Evolutionary conservation across 2,329 filamentous ascomycete genomes (phyloP).

Genomic region (Triangularia verruculosa): DNA sequence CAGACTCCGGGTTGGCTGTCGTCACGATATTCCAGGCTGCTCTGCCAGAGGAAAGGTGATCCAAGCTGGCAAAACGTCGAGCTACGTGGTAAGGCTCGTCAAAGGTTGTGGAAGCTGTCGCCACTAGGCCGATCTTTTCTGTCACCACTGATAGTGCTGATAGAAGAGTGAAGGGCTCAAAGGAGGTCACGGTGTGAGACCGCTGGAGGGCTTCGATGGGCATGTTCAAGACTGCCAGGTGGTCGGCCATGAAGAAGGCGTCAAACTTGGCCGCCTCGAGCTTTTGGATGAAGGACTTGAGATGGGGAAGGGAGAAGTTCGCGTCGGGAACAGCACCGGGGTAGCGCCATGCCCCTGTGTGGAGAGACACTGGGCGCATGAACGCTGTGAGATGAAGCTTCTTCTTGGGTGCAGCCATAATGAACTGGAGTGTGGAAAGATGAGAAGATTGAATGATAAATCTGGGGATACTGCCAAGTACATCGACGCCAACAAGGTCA

Average conservation of each 20-base stretch:
- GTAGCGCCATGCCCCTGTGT: constrained; percentile 57
- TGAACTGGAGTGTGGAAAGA: not conserved
- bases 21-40: constrained; percentile 56
- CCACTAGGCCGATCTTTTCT: constrained; percentile 49
- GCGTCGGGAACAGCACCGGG: constrained; percentile 53
- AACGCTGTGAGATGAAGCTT: constrained; percentile 54
- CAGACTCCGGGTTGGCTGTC: constrained; percentile 49
- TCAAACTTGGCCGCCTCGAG: constrained; percentile 54
- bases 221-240: constrained; percentile 55
- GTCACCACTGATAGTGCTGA: constrained; percentile 49
- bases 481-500: not conserved
- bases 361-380: constrained; percentile 55
- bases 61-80: constrained; percentile 51
- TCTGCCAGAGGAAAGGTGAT: constrained; percentile 49
- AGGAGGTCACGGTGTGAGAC: constrained; percentile 57
- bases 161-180: constrained; percentile 53
- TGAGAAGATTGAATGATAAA: too few species aligned
- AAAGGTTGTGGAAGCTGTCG: constrained; percentile 54
- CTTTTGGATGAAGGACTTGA: constrained; percentile 52
- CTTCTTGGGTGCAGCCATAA: constrained; percentile 31
- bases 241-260: constrained; percentile 56
- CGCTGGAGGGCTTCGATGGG: constrained; percentile 54
- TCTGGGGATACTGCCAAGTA: too few species aligned
- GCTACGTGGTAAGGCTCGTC: constrained; percentile 54
- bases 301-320: constrained; percentile 55